These are phyloP conservation scores for Verticillium nonalfalfae DNA, from an alignment of 2,329 filamentous ascomycete species.

Conservation along the genomic window DNA sequence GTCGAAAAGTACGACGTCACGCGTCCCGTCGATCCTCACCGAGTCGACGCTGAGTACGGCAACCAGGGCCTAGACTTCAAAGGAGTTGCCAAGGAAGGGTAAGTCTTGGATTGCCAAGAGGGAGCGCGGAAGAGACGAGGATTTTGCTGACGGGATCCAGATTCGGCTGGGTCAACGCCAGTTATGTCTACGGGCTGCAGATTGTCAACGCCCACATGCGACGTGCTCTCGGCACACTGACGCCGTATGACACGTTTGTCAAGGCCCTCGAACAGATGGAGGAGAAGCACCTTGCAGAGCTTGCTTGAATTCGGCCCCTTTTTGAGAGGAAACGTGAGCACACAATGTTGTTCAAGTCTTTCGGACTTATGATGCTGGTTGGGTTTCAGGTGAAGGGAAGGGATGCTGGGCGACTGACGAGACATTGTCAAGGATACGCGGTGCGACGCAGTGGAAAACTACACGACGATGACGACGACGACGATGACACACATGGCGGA, in stretches of 20 bases:
- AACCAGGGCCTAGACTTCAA: conserved; percentile 96
- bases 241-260: conserved; percentile 76
- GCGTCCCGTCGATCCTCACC: conserved; percentile 79
- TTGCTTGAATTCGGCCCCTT: conserved; percentile 17
- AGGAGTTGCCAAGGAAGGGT: conserved; percentile 94
- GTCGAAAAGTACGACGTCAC: conserved; percentile 99
- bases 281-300: conserved; percentile 43
- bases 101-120: conserved; percentile 32
- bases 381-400: no score
- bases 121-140: not conserved
- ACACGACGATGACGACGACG: no score
- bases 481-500: no score
- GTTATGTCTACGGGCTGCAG: conserved; percentile 88
- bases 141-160: conserved; percentile 40
- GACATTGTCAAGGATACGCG: no score
- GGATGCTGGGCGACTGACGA: no score
- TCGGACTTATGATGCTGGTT: no score
- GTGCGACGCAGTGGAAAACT: no score
- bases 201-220: conserved; percentile 86
- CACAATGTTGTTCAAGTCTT: no score
- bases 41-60: conserved; percentile 93
- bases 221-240: conserved; percentile 81
- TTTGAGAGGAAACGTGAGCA: no score
- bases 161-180: conserved; percentile 98
- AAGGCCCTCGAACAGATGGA: conserved; percentile 56